phyloP scores from a whole-genome alignment of 2,329 filamentous ascomycete species.

The Ophiostoma piceae region DNA sequence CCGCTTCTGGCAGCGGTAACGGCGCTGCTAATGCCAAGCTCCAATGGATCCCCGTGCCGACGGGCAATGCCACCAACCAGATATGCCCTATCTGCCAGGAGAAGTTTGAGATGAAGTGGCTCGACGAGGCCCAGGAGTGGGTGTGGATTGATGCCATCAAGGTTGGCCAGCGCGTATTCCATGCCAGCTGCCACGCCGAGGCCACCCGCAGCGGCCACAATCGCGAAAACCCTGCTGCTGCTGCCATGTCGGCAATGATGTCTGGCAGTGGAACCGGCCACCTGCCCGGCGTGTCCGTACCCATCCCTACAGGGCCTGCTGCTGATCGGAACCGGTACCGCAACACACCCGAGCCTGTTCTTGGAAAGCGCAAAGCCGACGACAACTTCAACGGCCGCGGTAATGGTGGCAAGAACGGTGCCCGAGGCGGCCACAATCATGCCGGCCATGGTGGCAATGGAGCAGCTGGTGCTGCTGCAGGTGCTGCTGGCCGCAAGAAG shows the following conservation, averaged over 20 bases:
- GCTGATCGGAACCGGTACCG: constrained; percentile 19
- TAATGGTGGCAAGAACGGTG: constrained; percentile 13
- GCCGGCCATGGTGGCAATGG: background rate
- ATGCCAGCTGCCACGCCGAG: constrained; percentile 84
- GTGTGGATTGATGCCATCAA: constrained; percentile 88
- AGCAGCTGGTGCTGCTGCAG: background rate
- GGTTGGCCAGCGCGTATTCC: constrained; percentile 74
- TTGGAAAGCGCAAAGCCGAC: constrained; percentile 23
- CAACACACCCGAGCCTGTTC: constrained; percentile 28
- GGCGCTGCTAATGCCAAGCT: constrained; percentile 48
- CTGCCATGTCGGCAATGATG: constrained; percentile 24
- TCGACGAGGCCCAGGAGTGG: constrained; percentile 90
- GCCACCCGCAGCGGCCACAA: constrained; percentile 59
- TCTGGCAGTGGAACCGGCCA: constrained; percentile 2
- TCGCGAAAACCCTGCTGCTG: constrained; percentile 29
- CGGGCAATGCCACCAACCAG: constrained; percentile 68
- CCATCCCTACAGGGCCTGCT: constrained; percentile 21
- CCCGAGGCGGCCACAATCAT: constrained; percentile 14
- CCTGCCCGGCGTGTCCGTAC: constrained; percentile 1
- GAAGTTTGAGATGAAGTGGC: constrained; percentile 86
- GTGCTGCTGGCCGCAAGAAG: constrained; percentile 26
- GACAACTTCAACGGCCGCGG: constrained; percentile 16
- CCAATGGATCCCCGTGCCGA: constrained; percentile 77
- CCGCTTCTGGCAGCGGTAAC: constrained; percentile 22
- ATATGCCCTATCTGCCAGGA: constrained; percentile 94